These are phyloP conservation scores for Trifolium repens DNA, from an alignment of 306 rosid genomes.

Conservation along the genomic window DNA sequence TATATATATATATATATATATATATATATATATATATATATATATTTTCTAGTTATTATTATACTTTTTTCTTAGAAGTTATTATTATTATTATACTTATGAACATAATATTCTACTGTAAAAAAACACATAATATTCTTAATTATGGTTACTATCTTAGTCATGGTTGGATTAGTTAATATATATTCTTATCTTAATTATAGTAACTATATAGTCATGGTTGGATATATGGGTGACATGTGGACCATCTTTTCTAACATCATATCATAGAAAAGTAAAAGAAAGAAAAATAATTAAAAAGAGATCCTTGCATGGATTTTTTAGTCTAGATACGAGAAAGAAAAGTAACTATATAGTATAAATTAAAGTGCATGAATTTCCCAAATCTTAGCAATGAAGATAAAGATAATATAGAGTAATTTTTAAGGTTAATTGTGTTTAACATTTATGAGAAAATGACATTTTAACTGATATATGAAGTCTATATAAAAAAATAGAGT, in stretches of 20 bases:
- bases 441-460: not conserved
- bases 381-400: slow-evolving; percentile 11
- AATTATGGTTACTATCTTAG: slow-evolving; percentile 13
- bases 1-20: not conserved
- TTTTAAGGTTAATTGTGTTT: slow-evolving; percentile 2
- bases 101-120: not conserved
- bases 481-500: not conserved
- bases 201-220: slow-evolving; percentile 33
- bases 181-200: not conserved
- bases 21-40: too few relatives aligned
- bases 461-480: slow-evolving; percentile 19
- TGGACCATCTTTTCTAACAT: slow-evolving; percentile 15
- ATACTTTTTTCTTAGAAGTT: not conserved
- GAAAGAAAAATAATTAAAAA: not conserved
- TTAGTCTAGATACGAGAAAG: slow-evolving; percentile 1
- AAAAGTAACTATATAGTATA: not conserved
- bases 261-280: not conserved
- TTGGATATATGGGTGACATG: slow-evolving; percentile 22
- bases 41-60: not conserved
- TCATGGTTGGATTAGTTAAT: slow-evolving; percentile 20
- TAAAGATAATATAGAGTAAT: not conserved
- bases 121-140: not conserved
- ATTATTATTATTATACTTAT: not conserved
- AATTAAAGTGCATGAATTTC: not conserved
- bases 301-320: not conserved